Base-by-base conservation (phyloP, 2,329 filamentous ascomycete genomes). In the Ascochyta pisi region DNA sequence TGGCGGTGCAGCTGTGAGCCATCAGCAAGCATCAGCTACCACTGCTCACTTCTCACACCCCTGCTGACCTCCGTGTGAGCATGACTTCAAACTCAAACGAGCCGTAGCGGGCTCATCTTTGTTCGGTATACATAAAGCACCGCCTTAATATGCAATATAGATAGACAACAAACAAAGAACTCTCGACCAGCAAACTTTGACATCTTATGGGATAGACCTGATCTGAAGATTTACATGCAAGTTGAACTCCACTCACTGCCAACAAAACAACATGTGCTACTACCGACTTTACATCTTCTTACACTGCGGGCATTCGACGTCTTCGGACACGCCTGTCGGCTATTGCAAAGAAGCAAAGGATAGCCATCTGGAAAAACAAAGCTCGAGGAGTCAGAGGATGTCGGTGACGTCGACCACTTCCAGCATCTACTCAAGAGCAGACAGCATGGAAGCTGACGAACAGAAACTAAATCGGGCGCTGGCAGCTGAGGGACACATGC, bases 221-320 rank as follows among this genome's bases (percentile, higher is more conserved):
- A 3, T 35, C n/a, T 12, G n/a, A 22, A 45, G 19, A 16, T 33
- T 24, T 23, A 35, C 35, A 16, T 16, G 8, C n/a, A 16, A 27
- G 13, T 29, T 23, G 13, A 26, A 9, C 26, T 33, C 29, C 37
- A 26, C 48, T 16, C 12, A n/a, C 33, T 12, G 23, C 15, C 29
- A 3, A 4, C 22, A 8, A 15, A 24, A 34, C 22, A 41, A 22
- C 4, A 81, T 80, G 78, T 80, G 78, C 67, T 78, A 76, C 60
- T 76, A 80, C 62, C 73, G 68, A 35, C 70, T 77, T 29, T 74
- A 70, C 64, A 75, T 80, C 54, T 80, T 77, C 64, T 56, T 72
- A 7, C 71, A 67, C 29, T 80, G 78, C 66, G 78, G 78, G 19
- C 78, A 81, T 63, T 73, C 73, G 15, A 65, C 64, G 12, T 71